Conservation (phyloP, 2,329 filamentous ascomycete genomes). For the Diaporthe sp. region DNA sequence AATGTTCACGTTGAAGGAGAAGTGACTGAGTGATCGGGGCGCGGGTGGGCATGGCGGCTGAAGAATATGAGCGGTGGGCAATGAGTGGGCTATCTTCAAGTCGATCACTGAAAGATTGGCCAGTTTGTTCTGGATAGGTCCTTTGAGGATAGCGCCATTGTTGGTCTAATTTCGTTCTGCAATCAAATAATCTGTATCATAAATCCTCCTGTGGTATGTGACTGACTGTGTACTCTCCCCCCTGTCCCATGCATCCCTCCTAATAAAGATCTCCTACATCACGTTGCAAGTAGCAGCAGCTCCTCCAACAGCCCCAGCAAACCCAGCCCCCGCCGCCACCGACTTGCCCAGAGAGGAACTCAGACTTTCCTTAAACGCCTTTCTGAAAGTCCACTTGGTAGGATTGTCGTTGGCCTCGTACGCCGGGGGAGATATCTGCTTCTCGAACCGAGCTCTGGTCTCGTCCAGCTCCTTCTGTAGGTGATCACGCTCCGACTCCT, state of each 20-base stretch:
- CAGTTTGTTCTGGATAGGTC: no score
- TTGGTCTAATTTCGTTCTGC: no score
- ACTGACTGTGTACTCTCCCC: background rate
- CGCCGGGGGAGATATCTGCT: background rate
- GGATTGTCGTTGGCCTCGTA: background rate
- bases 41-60: background rate
- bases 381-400: background rate
- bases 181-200: background rate
- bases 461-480: background rate
- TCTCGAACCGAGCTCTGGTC: background rate
- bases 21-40: background rate
- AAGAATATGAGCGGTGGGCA: background rate
- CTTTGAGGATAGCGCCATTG: no score
- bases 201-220: background rate
- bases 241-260: background rate
- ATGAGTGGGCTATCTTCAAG: background rate
- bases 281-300: background rate
- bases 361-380: background rate
- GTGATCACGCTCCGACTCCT: background rate
- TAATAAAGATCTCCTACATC: background rate
- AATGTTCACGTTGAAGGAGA: slow-evolving; percentile 50
- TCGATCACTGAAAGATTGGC: no score
- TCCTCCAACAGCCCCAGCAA: background rate
- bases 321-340: background rate
- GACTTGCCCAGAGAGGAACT: background rate